A percentile compares a stretch with the other conserved stretches of the same genome.
These are phyloP conservation scores for Pilasporangium apinafurcum DNA, from an alignment of 352 stramenopile species.

Conservation along the genomic window DNA sequence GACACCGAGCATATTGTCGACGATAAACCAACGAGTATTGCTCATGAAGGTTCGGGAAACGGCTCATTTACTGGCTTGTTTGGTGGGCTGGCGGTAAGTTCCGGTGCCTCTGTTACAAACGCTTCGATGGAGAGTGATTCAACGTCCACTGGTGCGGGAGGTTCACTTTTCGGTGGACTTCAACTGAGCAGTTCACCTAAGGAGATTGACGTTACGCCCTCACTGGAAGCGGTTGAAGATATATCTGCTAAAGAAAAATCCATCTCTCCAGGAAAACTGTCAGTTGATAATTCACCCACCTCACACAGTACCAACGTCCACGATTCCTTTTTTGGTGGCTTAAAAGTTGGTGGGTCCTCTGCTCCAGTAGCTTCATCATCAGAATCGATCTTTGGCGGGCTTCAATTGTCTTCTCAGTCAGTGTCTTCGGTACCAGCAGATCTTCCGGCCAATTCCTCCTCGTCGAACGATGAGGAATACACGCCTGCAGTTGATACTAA, in stretches of 20 bases:
- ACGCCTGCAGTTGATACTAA: neutral
- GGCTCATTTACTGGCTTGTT: constrained; percentile 2
- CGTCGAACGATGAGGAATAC: neutral
- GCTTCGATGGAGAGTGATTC: constrained; percentile 4
- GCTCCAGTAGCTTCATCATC: no score
- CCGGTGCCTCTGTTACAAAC: constrained; percentile 1
- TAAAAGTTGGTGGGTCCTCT: constrained; percentile 1
- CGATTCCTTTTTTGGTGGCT: constrained; percentile 44
- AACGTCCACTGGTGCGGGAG: no score
- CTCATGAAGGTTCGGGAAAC: constrained; percentile 17
- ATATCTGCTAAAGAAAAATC: neutral
- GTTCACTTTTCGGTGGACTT: constrained; percentile 29
- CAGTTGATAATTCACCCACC: constrained; percentile 26
- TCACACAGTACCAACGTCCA: constrained; percentile 8
- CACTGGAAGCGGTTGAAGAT: constrained; percentile 3
- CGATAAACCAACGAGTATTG: constrained; percentile 10
- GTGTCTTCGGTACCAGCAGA: neutral
- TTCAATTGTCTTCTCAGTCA: no score
- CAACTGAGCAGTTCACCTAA: constrained; percentile 18
- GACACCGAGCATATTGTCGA: neutral
- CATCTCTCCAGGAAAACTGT: neutral
- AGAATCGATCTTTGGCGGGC: no score
- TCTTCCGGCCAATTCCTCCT: neutral
- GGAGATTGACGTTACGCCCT: neutral
- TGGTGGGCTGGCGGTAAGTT: constrained; percentile 15